Base-by-base conservation (phyloP, 2,329 filamentous ascomycete genomes). In the Penicillium aurantiogriseum region DNA sequence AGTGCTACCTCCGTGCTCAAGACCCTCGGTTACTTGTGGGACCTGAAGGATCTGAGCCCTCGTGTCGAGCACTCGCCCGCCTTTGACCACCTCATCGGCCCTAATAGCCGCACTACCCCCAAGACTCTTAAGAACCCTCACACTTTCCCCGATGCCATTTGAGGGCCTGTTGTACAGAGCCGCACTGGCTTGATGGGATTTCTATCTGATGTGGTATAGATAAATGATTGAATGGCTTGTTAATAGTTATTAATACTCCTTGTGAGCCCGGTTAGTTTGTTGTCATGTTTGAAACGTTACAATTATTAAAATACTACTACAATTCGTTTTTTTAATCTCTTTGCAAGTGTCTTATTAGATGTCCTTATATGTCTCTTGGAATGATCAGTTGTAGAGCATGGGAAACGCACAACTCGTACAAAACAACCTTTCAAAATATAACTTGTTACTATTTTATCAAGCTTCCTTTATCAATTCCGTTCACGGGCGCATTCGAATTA, bases 21-120 rank as follows among this genome's bases (percentile, higher is more conserved):
- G 68, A 70, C 68, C 25, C 60, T 71, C 8, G 68, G 67, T 9
- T 66, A 68, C 47, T 59, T 71, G 38, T 71, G 69, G 69, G 69
- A 71, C 25, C 33, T 71, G n/a, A 49, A 70, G 55, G 68, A 70
- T 40, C 57, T 70, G 11, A 64, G 66, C 15, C 67, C 68, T 21
- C 67, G 69, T 60, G 69, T 71, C 3, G 29, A 60, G 8, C 65
- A 71, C 53, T 71, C 69, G 2, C 69, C 69, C 48, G 61, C 69
- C 19, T 71, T 71, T 53, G 69, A 71, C 39, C 68, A 71, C 46
- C 56, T 71, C 56, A 69, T 71, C 43, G 63, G 65, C 23, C 35
- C 58, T 3, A 59, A 55, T 31, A 29, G 31, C 23, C 63, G 64
- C 25, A 0, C 19, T 9, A 21, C 64, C 9, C 55, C 63, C 15